Evolutionary conservation across 768 basidiomycete species (phyloP), one percentile per base, ranked within the genome.

Genomic region (Baorangia bicolor): DNA sequence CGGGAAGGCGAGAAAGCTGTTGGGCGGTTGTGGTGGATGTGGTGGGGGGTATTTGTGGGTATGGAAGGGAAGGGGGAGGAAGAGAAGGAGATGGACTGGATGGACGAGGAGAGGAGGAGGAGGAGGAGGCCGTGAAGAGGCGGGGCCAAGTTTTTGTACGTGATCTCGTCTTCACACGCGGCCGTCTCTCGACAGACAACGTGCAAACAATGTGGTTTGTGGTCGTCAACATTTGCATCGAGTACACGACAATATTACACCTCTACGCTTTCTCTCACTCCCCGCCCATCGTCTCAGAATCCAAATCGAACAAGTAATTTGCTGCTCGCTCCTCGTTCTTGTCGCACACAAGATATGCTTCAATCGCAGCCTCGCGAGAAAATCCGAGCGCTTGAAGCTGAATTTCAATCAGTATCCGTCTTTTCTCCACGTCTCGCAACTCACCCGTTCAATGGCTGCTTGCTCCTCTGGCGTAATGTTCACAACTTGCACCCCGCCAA

Each of bases 291-390:
- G 37, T 9, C 18, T 38, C 34, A 1, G 16, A 18, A 18, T 35
- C 35, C 35, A 18, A 35, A 35, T 96, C 94, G 60, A 98, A 95
- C 64, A 98, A 72, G 64, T 87, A 96, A 67, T 97, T 97, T 14
- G 96, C 97, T 10, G 97, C 94, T 20, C 95, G 74, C 68, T 98
- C 94, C 74, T 98, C 97, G 67, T 98, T 94, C 81, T 92, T 94
- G 71, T 94, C 97, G 72, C 95, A 98, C 2, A 87, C 90, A 68
- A 96, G 83, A 73, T 91, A 99, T 1, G 97, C 97, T 72, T 98
- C 84, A 34, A 95, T 74, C n/a, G 80, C 96, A 0, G 77, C 76
- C 41, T 94, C 79, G 38, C 92, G 82, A 18, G 90, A 72, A 72
- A 99, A 98, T 1, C 97, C 96, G 43, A 98, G 83, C 1, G 76